A percentile compares a stretch with the other conserved stretches of the same genome.
phyloP scores from a whole-genome alignment of 2,329 filamentous ascomycete genomes.

The Xylariales sp. region DNA sequence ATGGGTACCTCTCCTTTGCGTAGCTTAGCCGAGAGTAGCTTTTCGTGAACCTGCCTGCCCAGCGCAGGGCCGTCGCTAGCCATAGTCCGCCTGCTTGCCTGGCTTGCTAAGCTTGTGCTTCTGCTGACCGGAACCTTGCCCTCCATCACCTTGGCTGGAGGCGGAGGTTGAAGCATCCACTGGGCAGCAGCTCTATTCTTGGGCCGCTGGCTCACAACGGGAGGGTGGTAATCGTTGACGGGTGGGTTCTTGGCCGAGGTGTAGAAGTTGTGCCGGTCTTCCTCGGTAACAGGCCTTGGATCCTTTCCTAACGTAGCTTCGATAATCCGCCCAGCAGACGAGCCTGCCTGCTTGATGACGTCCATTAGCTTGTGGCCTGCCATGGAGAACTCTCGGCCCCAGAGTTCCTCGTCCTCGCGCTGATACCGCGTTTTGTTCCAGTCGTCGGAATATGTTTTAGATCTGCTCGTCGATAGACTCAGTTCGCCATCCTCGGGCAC shows the following conservation, averaged over 20 bases:
- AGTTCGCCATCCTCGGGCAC: conserved; percentile 41
- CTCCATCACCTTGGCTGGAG: conserved; percentile 85
- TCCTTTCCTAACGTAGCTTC: conserved; percentile 48
- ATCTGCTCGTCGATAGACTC: conserved; percentile 32
- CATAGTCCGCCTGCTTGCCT: conserved; percentile 41
- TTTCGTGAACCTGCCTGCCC: conserved; percentile 40
- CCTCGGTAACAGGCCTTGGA: conserved; percentile 46
- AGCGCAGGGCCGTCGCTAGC: conserved; percentile 37
- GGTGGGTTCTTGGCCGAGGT: conserved; percentile 60
- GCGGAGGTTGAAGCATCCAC: conserved; percentile 93
- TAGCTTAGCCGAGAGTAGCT: conserved; percentile 41
- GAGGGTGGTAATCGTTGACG: conserved; percentile 81
- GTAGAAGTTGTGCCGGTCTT: conserved; percentile 55
- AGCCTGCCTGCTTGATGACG: conserved; percentile 54
- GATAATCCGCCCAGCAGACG: conserved; percentile 49
- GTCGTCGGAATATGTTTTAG: conserved; percentile 43
- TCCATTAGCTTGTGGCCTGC: conserved; percentile 54
- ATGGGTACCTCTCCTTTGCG: conserved; percentile 34
- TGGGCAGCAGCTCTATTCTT: conserved; percentile 64
- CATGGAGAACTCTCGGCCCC: conserved; percentile 59
- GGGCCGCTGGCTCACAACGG: conserved; percentile 73
- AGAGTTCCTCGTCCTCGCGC: conserved; percentile 81
- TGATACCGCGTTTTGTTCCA: conserved; percentile 81
- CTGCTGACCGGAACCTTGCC: conserved; percentile 70
- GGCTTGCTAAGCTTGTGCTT: conserved; percentile 54